Percentiles rank a stretch among this genome's conserved stretches.
Conservation (phyloP, 768 basidiomycete genomes). For the Hypholoma fasciculare region DNA sequence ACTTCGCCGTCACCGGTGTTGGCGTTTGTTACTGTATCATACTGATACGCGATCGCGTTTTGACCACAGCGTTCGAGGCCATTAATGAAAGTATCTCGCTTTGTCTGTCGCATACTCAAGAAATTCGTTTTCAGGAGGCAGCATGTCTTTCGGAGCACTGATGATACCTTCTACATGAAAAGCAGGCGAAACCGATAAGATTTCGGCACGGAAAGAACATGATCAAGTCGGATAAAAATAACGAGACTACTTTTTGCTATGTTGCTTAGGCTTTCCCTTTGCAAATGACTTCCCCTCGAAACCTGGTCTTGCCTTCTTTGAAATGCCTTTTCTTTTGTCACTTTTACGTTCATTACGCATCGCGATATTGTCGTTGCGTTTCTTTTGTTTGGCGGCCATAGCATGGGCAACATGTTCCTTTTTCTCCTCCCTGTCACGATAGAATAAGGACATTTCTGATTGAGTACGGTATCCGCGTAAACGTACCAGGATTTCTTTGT, state of each 20-base stretch:
- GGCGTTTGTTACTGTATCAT: background rate
- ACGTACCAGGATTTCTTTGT: slow-evolving; percentile 84
- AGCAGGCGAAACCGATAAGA: no score
- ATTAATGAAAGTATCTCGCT: no score
- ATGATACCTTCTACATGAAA: no score
- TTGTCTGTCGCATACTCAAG: no score
- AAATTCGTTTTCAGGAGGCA: no score
- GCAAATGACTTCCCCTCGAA: slow-evolving; percentile 87
- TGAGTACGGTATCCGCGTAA: background rate
- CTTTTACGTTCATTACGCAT: slow-evolving; percentile 76
- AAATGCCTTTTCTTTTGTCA: slow-evolving; percentile 50
- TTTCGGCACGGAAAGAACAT: no score
- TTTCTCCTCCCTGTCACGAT: slow-evolving; percentile 69
- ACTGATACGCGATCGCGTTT: background rate
- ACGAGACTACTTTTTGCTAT: slow-evolving; percentile 28
- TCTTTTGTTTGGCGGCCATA: slow-evolving; percentile 88
- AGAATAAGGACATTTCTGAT: background rate
- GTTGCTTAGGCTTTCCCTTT: slow-evolving; percentile 35
- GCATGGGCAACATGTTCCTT: slow-evolving; percentile 74
- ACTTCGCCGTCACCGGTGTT: background rate
- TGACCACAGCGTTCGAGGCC: no score
- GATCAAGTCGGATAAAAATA: background rate
- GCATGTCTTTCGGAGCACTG: no score
- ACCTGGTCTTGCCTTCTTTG: slow-evolving; percentile 72
- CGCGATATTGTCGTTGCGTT: slow-evolving; percentile 88